phyloP scores from a whole-genome alignment of 345 rosid species.

The Chamaenerion angustifolium region DNA sequence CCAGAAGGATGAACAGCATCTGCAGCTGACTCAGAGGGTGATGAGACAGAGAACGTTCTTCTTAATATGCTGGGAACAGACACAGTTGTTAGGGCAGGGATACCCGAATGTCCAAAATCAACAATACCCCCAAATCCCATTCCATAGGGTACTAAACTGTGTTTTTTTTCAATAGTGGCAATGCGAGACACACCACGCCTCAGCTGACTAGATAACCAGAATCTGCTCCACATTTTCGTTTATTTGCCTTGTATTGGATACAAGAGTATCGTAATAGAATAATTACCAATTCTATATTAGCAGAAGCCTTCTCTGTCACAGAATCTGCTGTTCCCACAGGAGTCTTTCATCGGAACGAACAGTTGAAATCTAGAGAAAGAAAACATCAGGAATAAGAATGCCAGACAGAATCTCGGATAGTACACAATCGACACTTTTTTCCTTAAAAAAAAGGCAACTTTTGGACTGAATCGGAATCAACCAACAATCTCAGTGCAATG shows the following conservation, averaged over 20 bases:
- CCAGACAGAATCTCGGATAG: too few relatives aligned
- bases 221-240: not conserved
- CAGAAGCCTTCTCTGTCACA: too few relatives aligned
- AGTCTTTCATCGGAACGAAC: too few relatives aligned
- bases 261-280: too few relatives aligned
- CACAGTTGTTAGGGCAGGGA: not conserved
- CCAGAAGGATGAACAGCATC: not conserved
- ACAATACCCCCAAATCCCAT: conserved; percentile 3
- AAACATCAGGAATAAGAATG: too few relatives aligned
- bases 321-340: too few relatives aligned
- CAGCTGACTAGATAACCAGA: not conserved
- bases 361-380: too few relatives aligned
- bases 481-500: too few relatives aligned
- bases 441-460: too few relatives aligned
- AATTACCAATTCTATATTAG: too few relatives aligned
- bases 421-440: too few relatives aligned
- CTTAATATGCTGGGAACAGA: not conserved
- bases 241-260: not conserved
- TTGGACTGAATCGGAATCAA: too few relatives aligned
- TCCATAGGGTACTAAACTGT: not conserved
- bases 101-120: not conserved
- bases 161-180: not conserved
- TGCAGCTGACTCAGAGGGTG: conserved; percentile 1
- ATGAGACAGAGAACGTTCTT: not conserved
- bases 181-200: conserved; percentile 1